phyloP scores from a whole-genome alignment of 108 stramenopile species.

The Cyclotella choctawhatcheeana region DNA sequence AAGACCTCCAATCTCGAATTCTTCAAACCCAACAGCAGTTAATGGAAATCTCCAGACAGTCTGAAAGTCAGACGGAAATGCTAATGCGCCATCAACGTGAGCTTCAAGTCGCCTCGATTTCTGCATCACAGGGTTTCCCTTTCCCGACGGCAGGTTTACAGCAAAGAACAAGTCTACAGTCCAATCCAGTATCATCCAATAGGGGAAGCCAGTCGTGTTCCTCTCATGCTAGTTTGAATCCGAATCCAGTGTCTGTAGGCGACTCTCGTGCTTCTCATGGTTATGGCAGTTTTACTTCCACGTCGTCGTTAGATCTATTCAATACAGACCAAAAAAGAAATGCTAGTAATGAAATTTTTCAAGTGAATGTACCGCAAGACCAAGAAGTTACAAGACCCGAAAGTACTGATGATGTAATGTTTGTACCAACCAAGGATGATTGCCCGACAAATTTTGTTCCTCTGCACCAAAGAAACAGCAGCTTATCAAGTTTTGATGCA shows the following conservation, averaged over 20 bases:
- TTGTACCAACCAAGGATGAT: constrained; percentile 6
- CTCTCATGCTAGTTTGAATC: background rate
- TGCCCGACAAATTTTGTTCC: background rate
- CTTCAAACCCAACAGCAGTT: constrained; percentile 2
- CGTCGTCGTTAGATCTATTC: background rate
- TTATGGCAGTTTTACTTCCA: background rate
- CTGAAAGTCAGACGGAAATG: background rate
- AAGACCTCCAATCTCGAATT: background rate
- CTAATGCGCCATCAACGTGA: background rate
- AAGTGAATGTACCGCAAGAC: background rate
- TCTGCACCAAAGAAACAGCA: constrained; percentile 6
- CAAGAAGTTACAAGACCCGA: background rate
- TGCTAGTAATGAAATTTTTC: background rate
- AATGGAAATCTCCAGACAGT: background rate
- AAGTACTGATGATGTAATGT: background rate
- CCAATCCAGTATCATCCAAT: background rate
- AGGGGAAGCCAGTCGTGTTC: background rate
- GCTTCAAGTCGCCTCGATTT: background rate
- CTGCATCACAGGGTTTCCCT: background rate
- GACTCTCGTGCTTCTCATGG: constrained; percentile 6
- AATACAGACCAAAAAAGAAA: background rate
- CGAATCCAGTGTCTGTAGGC: background rate
- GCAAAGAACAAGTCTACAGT: background rate
- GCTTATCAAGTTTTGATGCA: constrained; percentile 29
- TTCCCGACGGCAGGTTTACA: background rate